A percentile compares a stretch with the other conserved stretches of the same genome.
Conservation (phyloP, 2,329 filamentous ascomycete genomes). For the Corinectria fuckeliana region DNA sequence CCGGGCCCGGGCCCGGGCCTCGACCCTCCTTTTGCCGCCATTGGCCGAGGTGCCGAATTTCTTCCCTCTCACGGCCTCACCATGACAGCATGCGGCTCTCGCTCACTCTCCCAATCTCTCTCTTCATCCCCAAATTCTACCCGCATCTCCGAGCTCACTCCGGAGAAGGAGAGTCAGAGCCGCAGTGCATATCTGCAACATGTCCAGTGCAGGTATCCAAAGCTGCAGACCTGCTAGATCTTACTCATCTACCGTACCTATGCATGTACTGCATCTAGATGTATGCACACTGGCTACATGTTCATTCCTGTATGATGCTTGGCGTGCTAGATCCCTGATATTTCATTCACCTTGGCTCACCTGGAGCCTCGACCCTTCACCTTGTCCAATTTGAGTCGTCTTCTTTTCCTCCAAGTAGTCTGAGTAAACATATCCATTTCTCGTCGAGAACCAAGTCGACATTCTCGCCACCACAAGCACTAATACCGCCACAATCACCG, state of each 20-base stretch:
- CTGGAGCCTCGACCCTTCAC: not conserved
- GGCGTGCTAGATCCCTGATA: not conserved
- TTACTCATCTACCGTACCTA: not conserved
- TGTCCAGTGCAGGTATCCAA: not conserved
- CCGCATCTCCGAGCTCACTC: constrained; percentile 3
- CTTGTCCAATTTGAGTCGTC: not conserved
- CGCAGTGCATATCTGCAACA: no score
- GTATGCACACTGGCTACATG: not conserved
- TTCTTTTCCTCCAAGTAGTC: not conserved
- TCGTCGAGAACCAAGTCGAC: not conserved
- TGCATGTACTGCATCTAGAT: not conserved
- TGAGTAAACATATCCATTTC: not conserved
- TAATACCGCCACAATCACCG: no score
- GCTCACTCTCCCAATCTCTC: not conserved
- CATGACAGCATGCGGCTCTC: constrained; percentile 12
- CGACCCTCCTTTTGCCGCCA: constrained; percentile 46
- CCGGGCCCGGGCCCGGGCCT: no score
- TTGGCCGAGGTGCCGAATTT: constrained; percentile 55
- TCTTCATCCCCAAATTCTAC: not conserved
- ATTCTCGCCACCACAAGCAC: not conserved
- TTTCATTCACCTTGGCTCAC: not conserved
- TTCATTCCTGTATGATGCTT: not conserved
- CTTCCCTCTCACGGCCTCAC: not conserved
- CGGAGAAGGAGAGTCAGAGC: not conserved
- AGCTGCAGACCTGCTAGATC: not conserved